A percentile compares a stretch with the other conserved stretches of the same genome.
Conservation (phyloP, 495 filamentous ascomycete species). For the Immersiella caudata region DNA sequence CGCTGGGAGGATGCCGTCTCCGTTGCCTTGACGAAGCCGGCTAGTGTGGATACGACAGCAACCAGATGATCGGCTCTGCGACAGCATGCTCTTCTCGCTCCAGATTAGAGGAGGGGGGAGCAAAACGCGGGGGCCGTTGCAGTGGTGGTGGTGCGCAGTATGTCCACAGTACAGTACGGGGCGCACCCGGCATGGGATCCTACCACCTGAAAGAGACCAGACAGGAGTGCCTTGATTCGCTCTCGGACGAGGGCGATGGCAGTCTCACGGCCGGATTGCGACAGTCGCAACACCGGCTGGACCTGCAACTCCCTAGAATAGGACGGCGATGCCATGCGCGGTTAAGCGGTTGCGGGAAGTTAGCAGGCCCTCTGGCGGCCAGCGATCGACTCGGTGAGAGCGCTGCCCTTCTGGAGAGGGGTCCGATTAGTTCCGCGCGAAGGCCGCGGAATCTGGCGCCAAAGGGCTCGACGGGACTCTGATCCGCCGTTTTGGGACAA, state of each 20-base stretch:
- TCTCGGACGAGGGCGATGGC: neutral
- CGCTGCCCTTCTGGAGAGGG: slow-evolving; percentile 1
- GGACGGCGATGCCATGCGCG: slow-evolving; percentile 20
- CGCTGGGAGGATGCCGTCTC: neutral
- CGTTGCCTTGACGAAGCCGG: neutral
- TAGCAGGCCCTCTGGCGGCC: neutral
- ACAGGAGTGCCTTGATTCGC: slow-evolving; percentile 1
- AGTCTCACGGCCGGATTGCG: slow-evolving; percentile 4
- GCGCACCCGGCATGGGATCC: slow-evolving; percentile 1
- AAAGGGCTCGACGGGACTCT: slow-evolving; percentile 6
- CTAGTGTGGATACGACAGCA: neutral
- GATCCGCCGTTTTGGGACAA: slow-evolving; percentile 18
- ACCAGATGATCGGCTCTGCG: neutral
- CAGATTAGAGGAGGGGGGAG: neutral
- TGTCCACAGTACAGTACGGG: neutral
- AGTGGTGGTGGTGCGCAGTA: slow-evolving; percentile 7
- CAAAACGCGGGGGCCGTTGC: slow-evolving; percentile 6
- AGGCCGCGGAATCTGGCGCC: slow-evolving; percentile 13
- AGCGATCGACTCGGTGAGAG: slow-evolving; percentile 10
- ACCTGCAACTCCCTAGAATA: neutral
- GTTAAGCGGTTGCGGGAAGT: slow-evolving; percentile 20
- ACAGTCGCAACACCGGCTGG: neutral
- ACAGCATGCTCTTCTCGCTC: neutral
- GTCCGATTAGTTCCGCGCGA: slow-evolving; percentile 11
- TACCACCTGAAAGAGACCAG: neutral